These are phyloP conservation scores for barrel medic (Medicago truncatula) DNA, from an alignment of 306 rosid genomes.

Conservation along the genomic window MtrunA17r5.0-ANR NC_053044.1:3849001-3849500, in stretches of 20 bases:
- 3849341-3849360: background rate
- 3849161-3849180: slow-evolving; percentile 93
- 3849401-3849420: background rate
- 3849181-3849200: slow-evolving; percentile 93
- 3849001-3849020: slow-evolving; percentile 73
- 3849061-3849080: slow-evolving; percentile 97
- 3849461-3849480: background rate
- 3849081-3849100: slow-evolving; percentile 41
- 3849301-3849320: slow-evolving; percentile 19
- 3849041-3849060: slow-evolving; percentile 95
- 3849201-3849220: slow-evolving; percentile 95
- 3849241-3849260: slow-evolving; percentile 49
- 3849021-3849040: slow-evolving; percentile 94
- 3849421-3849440: background rate
- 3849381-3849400: background rate
- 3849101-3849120: slow-evolving; percentile 29
- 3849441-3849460: slow-evolving; percentile 16
- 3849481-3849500: background rate
- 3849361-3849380: background rate
- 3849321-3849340: slow-evolving; percentile 2
- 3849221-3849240: slow-evolving; percentile 97
- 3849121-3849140: slow-evolving; percentile 37
- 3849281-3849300: background rate
- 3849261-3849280: slow-evolving; percentile 4
- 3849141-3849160: slow-evolving; percentile 28